These are phyloP conservation scores for Xylaria flabelliformis DNA, from an alignment of 495 filamentous ascomycete genomes.

Conservation along the genomic window DNA sequence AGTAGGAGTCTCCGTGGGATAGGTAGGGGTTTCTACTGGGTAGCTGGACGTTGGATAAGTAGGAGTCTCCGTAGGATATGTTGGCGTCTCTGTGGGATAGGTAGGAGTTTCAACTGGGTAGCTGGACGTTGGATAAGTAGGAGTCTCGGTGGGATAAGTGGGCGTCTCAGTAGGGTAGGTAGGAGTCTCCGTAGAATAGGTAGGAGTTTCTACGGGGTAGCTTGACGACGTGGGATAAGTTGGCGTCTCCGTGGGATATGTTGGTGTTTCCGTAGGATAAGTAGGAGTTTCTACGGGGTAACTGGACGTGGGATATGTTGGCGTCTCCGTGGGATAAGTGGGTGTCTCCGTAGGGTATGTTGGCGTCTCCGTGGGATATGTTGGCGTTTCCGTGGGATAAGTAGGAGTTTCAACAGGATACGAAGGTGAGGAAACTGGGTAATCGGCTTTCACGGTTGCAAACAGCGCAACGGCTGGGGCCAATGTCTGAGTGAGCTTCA, in stretches of 20 bases:
- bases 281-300: constrained; percentile 22
- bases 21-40: constrained; percentile 12
- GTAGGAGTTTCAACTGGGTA: constrained; percentile 13
- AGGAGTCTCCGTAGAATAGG: constrained; percentile 12
- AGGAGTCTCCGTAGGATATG: constrained; percentile 23
- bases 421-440: constrained; percentile 25
- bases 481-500: constrained; percentile 47
- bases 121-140: constrained; percentile 1
- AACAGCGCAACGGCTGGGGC: constrained; percentile 46
- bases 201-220: constrained; percentile 7
- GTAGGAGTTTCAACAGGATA: constrained; percentile 23
- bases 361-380: constrained; percentile 15
- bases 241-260: neutral
- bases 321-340: constrained; percentile 20
- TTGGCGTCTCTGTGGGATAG: neutral
- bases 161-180: constrained; percentile 7
- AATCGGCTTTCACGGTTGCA: constrained; percentile 38
- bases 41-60: constrained; percentile 15
- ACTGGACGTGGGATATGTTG: neutral
- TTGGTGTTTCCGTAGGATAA: constrained; percentile 24
- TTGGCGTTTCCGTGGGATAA: constrained; percentile 22
- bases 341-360: neutral
- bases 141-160: constrained; percentile 15
- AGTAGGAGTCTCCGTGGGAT: constrained; percentile 24
- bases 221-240: neutral